phyloP scores from a whole-genome alignment of 495 filamentous ascomycete species.

The Penicillium cataractarum region DNA sequence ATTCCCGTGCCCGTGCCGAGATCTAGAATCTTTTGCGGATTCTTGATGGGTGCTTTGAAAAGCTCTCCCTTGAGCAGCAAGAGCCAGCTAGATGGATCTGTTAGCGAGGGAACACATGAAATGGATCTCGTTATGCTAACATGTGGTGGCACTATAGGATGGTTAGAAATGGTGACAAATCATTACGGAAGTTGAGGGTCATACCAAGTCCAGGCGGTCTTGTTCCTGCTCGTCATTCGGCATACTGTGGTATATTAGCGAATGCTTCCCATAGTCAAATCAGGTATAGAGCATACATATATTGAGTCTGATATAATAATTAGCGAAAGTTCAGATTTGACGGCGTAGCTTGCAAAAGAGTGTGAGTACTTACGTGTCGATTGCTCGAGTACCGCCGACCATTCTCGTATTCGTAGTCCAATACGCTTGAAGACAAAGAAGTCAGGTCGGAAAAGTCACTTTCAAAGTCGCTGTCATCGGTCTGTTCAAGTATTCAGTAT shows the following conservation, averaged over 20 bases:
- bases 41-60: conserved; percentile 55
- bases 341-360: background rate
- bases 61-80: conserved; percentile 50
- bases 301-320: conserved; percentile 6
- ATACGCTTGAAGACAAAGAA: conserved; percentile 30
- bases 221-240: conserved; percentile 67
- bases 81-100: conserved; percentile 26
- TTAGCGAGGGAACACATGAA: background rate
- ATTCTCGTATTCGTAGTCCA: conserved; percentile 55
- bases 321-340: background rate
- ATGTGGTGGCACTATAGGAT: conserved; percentile 19
- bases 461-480: conserved; percentile 7
- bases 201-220: conserved; percentile 65
- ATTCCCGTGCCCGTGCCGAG: conserved; percentile 69
- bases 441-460: conserved; percentile 21
- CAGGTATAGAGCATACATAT: conserved; percentile 23
- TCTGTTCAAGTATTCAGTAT: background rate
- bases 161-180: background rate
- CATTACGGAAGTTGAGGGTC: conserved; percentile 39
- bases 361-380: conserved; percentile 48
- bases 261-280: background rate
- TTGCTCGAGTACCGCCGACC: conserved; percentile 67
- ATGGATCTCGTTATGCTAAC: conserved; percentile 2
- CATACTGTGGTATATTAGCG: conserved; percentile 13
- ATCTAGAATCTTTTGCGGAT: conserved; percentile 58